phyloP scores from a whole-genome alignment of 2,329 filamentous ascomycete species.

The Botrytis byssoidea region DNA sequence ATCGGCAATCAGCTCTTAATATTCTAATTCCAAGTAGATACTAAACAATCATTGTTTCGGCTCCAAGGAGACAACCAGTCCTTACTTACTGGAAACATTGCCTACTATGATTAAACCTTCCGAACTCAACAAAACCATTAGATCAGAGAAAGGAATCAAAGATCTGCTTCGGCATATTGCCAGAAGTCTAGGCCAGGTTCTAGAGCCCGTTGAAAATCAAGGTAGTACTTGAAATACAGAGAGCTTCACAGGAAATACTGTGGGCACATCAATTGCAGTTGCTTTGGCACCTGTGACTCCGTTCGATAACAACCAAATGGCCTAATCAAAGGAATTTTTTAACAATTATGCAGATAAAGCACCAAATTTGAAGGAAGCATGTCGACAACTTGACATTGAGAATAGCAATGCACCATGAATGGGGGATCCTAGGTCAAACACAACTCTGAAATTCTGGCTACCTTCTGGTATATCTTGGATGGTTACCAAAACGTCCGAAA shows the following conservation, averaged over 20 bases:
- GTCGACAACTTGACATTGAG: neutral
- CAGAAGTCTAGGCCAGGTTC: neutral
- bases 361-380: neutral
- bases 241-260: neutral
- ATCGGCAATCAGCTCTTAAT: too few relatives aligned
- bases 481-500: neutral
- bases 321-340: accelerated
- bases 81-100: neutral
- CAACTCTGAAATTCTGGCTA: neutral
- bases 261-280: neutral
- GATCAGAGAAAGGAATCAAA: neutral
- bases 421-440: too few relatives aligned
- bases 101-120: neutral
- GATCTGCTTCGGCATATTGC: neutral
- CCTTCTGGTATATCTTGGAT: neutral
- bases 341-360: neutral
- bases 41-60: too few relatives aligned
- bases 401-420: accelerated
- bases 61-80: neutral
- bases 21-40: too few relatives aligned
- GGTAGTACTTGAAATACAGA: neutral
- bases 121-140: neutral
- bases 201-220: too few relatives aligned
- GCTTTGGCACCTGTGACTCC: neutral
- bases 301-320: neutral